phyloP scores from a whole-genome alignment of 345 rosid genomes.

The Zanthoxylum bungeanum region DNA sequence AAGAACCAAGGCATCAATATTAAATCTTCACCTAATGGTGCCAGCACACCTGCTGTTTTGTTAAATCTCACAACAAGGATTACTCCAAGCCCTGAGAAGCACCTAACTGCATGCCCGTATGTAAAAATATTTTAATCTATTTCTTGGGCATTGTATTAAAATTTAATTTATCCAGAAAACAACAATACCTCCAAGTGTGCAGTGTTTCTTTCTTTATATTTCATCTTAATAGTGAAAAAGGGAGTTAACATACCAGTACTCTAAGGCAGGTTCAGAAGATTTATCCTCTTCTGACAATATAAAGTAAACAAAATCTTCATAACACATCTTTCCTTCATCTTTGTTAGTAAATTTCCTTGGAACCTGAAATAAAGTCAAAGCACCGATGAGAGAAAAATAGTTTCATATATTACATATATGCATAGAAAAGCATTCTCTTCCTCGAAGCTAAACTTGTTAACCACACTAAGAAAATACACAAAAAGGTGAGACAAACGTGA shows the following conservation, averaged over 20 bases:
- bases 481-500: slow-evolving; percentile 13
- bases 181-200: background rate
- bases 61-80: background rate
- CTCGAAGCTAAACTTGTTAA: background rate
- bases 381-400: slow-evolving; percentile 1
- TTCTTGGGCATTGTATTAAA: background rate
- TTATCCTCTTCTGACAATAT: slow-evolving; percentile 95
- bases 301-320: slow-evolving; percentile 95
- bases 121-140: background rate
- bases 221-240: background rate
- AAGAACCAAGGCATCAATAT: background rate
- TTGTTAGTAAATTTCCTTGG: slow-evolving; percentile 81
- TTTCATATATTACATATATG: background rate
- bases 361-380: slow-evolving; percentile 36
- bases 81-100: background rate
- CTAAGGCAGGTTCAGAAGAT: slow-evolving; percentile 88
- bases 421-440: background rate
- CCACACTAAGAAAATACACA: background rate
- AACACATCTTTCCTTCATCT: slow-evolving; percentile 83
- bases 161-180: background rate
- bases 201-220: background rate
- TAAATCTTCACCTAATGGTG: background rate
- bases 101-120: background rate
- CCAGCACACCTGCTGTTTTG: background rate
- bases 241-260: slow-evolving; percentile 53